A percentile compares a stretch with the other conserved stretches of the same genome.
phyloP scores from a whole-genome alignment of 1,284 basidiomycete species.

The Austropuccinia psidii region DNA sequence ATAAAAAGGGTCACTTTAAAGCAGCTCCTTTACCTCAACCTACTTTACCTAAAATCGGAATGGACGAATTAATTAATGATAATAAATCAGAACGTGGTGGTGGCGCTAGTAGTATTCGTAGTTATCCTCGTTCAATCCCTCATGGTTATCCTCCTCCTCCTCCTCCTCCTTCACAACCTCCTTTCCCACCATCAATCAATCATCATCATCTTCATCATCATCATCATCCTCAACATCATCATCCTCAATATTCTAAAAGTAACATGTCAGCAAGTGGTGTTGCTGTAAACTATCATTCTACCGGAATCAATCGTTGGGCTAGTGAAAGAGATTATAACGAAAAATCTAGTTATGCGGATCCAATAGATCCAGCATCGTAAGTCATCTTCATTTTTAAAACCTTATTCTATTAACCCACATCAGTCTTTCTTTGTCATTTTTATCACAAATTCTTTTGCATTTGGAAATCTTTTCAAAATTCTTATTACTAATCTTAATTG shows the following conservation, averaged over 20 bases:
- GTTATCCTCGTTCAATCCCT: neutral
- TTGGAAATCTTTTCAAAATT: neutral
- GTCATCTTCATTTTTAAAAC: neutral
- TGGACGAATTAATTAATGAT: conserved; percentile 56
- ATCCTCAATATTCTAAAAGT: neutral
- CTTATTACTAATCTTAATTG: neutral
- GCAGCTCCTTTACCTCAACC: conserved; percentile 83
- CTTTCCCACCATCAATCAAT: neutral
- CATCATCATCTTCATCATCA: neutral
- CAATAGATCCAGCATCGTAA: conserved; percentile 32
- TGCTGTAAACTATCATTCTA: neutral
- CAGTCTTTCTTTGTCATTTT: neutral
- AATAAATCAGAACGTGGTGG: neutral
- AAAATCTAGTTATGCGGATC: conserved; percentile 31
- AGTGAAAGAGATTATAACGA: conserved; percentile 21
- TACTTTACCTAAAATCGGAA: conserved; percentile 80
- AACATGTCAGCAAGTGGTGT: neutral
- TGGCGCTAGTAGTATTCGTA: neutral
- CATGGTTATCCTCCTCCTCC: conserved; percentile 28
- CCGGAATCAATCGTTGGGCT: conserved; percentile 13
- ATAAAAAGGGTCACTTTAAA: conserved; percentile 79
- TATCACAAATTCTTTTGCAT: neutral
- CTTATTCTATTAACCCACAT: neutral
- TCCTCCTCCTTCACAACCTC: too few relatives aligned
- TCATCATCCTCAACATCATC: conserved; percentile 15